These are phyloP conservation scores for Alternaria metachromatica DNA, from an alignment of 2,329 filamentous ascomycete genomes.

Conservation along the genomic window DNA sequence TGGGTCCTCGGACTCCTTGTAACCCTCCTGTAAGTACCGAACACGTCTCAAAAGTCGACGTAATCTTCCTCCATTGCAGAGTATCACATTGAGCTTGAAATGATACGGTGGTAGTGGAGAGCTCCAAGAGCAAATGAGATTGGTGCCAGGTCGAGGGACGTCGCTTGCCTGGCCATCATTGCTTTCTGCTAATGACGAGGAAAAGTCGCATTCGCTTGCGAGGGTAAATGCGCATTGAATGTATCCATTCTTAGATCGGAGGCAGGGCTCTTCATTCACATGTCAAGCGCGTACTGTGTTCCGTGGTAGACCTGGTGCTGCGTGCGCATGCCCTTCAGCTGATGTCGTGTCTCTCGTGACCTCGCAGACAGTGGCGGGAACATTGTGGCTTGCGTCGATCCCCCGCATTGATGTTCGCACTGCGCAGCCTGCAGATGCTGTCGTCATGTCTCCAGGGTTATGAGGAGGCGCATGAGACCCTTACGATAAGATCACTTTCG, in stretches of 20 bases:
- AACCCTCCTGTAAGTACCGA: not conserved
- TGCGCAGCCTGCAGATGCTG: not conserved
- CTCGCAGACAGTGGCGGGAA: not conserved
- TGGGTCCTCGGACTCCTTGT: not conserved
- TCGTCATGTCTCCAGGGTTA: not conserved
- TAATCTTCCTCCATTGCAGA: not conserved
- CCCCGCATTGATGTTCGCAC: not conserved
- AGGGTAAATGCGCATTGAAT: not conserved
- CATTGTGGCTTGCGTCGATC: slow-evolving; percentile 11
- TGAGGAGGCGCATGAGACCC: not conserved
- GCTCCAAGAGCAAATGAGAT: not conserved
- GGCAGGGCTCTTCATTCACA: not conserved
- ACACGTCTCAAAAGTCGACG: not conserved
- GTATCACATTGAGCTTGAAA: not conserved
- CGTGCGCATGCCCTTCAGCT: not conserved
- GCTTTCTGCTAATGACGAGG: not conserved
- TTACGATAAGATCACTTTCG: not conserved
- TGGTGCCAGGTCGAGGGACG: not conserved
- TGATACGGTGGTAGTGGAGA: not conserved
- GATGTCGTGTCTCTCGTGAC: not conserved
- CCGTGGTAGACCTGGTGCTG: not conserved
- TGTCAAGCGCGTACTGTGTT: not conserved
- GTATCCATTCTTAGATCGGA: not conserved
- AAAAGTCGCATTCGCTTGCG: not conserved
- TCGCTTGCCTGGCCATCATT: not conserved